phyloP scores from a whole-genome alignment of 164 flowering plant genomes.

The Saururus chinensis region DNA sequence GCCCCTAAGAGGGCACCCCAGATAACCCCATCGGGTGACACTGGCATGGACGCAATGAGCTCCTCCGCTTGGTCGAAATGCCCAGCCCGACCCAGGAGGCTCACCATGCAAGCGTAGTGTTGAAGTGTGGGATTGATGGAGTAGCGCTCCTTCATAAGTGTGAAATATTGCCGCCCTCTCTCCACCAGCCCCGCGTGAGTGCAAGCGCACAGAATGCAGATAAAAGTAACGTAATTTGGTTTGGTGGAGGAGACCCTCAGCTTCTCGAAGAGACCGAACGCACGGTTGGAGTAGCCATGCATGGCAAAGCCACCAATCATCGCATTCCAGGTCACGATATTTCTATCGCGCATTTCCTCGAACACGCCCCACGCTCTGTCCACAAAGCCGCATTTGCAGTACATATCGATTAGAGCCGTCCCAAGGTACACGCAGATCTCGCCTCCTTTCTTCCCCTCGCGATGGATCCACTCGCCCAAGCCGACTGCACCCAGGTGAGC shows the following conservation, averaged over 20 bases:
- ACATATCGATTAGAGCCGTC: slow-evolving; percentile 20
- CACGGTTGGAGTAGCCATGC: slow-evolving; percentile 15
- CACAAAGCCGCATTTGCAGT: slow-evolving; percentile 19
- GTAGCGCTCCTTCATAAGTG: not conserved
- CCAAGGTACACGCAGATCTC: slow-evolving; percentile 9
- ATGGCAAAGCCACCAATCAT: slow-evolving; percentile 20
- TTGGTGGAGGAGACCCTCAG: slow-evolving; percentile 6
- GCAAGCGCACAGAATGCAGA: slow-evolving; percentile 2
- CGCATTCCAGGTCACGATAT: slow-evolving; percentile 17
- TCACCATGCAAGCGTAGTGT: slow-evolving; percentile 11
- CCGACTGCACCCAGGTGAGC: slow-evolving; percentile 14
- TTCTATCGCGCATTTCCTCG: slow-evolving; percentile 6
- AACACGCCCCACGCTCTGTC: slow-evolving; percentile 12
- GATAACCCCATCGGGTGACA: slow-evolving; percentile 2
- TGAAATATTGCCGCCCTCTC: slow-evolving; percentile 4
- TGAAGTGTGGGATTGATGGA: slow-evolving; percentile 4
- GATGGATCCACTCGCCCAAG: slow-evolving; percentile 17
- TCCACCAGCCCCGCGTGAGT: slow-evolving; percentile 9
- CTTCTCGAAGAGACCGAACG: slow-evolving; percentile 15
- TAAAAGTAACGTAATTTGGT: slow-evolving; percentile 9
- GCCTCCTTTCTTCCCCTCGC: slow-evolving; percentile 10
- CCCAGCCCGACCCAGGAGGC: slow-evolving; percentile 11
- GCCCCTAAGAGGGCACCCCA: slow-evolving; percentile 12
- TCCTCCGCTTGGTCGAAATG: slow-evolving; percentile 3
- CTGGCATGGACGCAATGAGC: slow-evolving; percentile 5